Evolutionary conservation across 257 asterid genomes (phyloP).

Genomic region (Nicotiana paniculata): DNA sequence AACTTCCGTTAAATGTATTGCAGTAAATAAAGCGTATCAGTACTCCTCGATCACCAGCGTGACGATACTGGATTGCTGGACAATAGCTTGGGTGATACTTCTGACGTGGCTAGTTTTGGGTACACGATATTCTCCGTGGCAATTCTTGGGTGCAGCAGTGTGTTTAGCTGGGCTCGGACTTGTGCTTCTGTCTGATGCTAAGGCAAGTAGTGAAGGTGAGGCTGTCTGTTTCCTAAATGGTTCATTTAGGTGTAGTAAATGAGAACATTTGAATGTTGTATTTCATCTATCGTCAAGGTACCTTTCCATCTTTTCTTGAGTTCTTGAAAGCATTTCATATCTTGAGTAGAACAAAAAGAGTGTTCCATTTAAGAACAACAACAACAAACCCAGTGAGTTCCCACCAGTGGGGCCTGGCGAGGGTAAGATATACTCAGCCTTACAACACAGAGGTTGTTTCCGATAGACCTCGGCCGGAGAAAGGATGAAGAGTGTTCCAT

Average conservation of each 20-base stretch:
- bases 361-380: neutral
- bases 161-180: conserved; percentile 57
- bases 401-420: too few species aligned
- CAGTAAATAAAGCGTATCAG: conserved; percentile 74
- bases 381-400: too few species aligned
- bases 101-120: conserved; percentile 62
- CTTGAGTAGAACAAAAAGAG: neutral
- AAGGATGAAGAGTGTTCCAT: neutral
- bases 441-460: too few species aligned
- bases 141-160: conserved; percentile 52
- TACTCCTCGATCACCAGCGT: conserved; percentile 80
- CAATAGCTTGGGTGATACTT: conserved; percentile 62
- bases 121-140: conserved; percentile 50
- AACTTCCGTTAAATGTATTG: neutral
- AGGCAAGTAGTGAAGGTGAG: conserved; percentile 48
- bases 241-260: neutral
- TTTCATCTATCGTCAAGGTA: neutral
- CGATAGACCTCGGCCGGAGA: too few species aligned
- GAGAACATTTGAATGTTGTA: neutral
- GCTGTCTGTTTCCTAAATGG: neutral
- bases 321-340: neutral
- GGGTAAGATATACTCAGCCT: too few species aligned
- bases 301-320: neutral
- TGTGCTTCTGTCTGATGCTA: conserved; percentile 61
- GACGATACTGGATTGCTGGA: conserved; percentile 65